Evolutionary conservation across 2,329 filamentous ascomycete species (phyloP), one percentile per base, ranked within the genome.

Genomic region (Exophiala bonariae): DNA sequence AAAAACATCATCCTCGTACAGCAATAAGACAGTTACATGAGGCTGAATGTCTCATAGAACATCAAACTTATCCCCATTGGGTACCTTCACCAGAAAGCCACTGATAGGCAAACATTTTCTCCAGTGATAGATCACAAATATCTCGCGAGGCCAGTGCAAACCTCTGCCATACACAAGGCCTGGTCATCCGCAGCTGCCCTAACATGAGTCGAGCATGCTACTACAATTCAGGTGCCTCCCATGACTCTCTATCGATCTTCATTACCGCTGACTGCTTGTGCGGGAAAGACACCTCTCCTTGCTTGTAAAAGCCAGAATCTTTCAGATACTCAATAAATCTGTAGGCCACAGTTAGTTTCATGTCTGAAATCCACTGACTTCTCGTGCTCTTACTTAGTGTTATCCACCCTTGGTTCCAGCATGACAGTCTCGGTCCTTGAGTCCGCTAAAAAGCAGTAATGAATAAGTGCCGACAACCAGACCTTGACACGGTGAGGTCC

Each of bases 221-320:
- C 33, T 35, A 45, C 23, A 49, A 31, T 19, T 52, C 74, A 11
- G 89, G 89, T 0, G 81, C 83, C 36, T 86, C 80, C 86, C 90
- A 97, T 16, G 78, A 80, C 56, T 96, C 90, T 50, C 92, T 78
- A 47, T 82, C 78, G 54, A 95, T 78, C 61, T 86, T 86, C 69
- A 95, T 86, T 52, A 92, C 78, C 68, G 91, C 95, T 5, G 89
- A 84, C 65, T 95, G 90, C 68, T 99, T 99, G 66, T 97, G 91
- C 1, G 90, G 86, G 55, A 99, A 90, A 1, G 84, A 80, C 41
- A 97, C 78, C 62, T 96, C 89, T 49, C 83, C 83, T 69, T 96
- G 88, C 63, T 89, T 93, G 56, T 85, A 82, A 64, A 97, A 99
- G 0, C 92, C 91, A 0, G 79, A 77, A 5, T 80, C 71, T 52